Conservation (phyloP, 768 basidiomycete genomes). For the Xerocomellus chrysenteron region DNA sequence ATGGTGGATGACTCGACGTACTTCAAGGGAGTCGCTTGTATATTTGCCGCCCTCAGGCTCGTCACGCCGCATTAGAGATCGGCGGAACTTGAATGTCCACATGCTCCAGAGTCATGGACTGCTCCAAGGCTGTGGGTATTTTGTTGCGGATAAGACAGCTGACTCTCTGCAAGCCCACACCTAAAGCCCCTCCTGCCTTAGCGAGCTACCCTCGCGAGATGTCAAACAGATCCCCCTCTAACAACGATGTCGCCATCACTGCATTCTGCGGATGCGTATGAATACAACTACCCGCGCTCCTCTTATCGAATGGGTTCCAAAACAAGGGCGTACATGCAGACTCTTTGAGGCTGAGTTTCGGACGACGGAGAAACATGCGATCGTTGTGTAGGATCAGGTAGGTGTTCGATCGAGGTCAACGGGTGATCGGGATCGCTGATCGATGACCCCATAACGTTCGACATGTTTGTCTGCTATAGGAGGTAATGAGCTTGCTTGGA, state of each 20-base stretch:
- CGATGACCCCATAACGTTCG: neutral
- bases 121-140: too few species aligned
- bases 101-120: too few species aligned
- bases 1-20: too few species aligned
- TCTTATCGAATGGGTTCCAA: conserved; percentile 86
- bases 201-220: conserved; percentile 50
- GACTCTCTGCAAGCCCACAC: too few species aligned
- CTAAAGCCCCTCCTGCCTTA: too few species aligned
- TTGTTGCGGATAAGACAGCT: too few species aligned
- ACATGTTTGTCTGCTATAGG: conserved; percentile 30
- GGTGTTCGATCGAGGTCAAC: neutral
- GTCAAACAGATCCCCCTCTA: conserved; percentile 65
- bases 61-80: too few species aligned
- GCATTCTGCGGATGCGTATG: conserved; percentile 91
- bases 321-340: conserved; percentile 89
- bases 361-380: conserved; percentile 76
- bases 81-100: too few species aligned
- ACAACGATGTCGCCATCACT: conserved; percentile 84
- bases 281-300: conserved; percentile 81
- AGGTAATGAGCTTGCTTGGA: conserved; percentile 31
- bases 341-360: conserved; percentile 70
- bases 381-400: conserved; percentile 74
- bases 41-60: too few species aligned
- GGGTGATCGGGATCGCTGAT: neutral
- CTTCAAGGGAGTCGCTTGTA: too few species aligned